phyloP scores from a whole-genome alignment of 1,284 basidiomycete species.

The Earliella scabrosa region DNA sequence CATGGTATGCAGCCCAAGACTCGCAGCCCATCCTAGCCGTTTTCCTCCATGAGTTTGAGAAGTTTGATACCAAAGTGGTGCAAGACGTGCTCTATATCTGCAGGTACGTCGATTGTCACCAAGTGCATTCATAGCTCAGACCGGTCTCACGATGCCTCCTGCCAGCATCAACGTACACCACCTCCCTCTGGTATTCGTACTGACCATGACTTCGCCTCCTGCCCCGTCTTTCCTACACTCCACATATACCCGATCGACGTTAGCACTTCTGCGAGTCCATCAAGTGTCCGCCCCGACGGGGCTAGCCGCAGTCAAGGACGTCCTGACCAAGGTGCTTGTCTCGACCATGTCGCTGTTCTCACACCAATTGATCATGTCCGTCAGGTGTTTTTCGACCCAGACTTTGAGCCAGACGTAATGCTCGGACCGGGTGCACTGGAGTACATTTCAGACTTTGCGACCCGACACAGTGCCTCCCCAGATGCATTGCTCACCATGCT shows the following conservation, averaged over 20 bases:
- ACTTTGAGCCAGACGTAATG: constrained; percentile 62
- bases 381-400: constrained; percentile 67
- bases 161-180: constrained; percentile 44
- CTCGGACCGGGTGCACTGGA: constrained; percentile 61
- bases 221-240: constrained; percentile 59
- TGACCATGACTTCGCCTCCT: constrained; percentile 59
- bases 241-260: constrained; percentile 58
- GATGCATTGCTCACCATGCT: constrained; percentile 60
- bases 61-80: constrained; percentile 60
- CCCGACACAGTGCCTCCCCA: constrained; percentile 55
- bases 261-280: constrained; percentile 60
- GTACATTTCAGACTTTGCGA: constrained; percentile 58
- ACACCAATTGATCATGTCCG: not conserved
- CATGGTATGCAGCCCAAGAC: constrained; percentile 54
- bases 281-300: constrained; percentile 54
- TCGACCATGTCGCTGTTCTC: not conserved
- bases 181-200: constrained; percentile 63
- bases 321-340: constrained; percentile 51
- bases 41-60: constrained; percentile 72
- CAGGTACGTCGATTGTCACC: too few species aligned
- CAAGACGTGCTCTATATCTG: constrained; percentile 72
- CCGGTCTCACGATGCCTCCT: not conserved
- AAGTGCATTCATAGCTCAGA: constrained; percentile 28
- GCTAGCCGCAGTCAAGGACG: constrained; percentile 47
- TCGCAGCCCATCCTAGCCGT: constrained; percentile 48